Conservation (phyloP, 148 eudicot species). For the Chenopodium quinoa region DNA sequence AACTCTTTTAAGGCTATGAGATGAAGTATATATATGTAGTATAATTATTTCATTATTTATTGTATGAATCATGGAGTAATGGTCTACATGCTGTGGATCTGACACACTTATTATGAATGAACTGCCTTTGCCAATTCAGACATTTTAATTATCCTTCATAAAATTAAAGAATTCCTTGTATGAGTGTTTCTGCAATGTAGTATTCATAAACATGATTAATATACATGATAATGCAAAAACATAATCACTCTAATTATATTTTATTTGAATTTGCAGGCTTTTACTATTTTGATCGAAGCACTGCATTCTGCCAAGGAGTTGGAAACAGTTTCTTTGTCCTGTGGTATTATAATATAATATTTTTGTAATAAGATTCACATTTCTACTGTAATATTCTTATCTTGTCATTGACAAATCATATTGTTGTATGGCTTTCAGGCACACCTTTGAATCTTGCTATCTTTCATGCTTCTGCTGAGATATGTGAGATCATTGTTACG, state of each 20-base stretch:
- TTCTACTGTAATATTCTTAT: slow-evolving; percentile 1
- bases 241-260: background rate
- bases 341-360: slow-evolving; percentile 43
- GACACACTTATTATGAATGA: background rate
- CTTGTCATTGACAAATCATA: background rate
- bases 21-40: background rate
- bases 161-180: background rate
- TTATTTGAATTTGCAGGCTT: slow-evolving; percentile 49
- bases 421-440: slow-evolving; percentile 44
- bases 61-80: background rate
- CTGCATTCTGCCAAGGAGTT: slow-evolving; percentile 77
- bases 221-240: background rate
- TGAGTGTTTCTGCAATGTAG: background rate
- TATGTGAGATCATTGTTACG: slow-evolving; percentile 85
- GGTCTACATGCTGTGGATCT: background rate
- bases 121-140: background rate
- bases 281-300: slow-evolving; percentile 70
- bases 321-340: slow-evolving; percentile 55
- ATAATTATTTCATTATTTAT: no score
- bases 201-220: background rate
- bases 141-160: background rate
- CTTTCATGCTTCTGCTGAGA: slow-evolving; percentile 93
- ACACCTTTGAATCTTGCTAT: slow-evolving; percentile 87
- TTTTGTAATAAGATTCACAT: background rate
- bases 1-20: background rate